Evolutionary conservation across 75 land plant genomes (phyloP).

Genomic region (Chamaecyparis obtusa): DNA sequence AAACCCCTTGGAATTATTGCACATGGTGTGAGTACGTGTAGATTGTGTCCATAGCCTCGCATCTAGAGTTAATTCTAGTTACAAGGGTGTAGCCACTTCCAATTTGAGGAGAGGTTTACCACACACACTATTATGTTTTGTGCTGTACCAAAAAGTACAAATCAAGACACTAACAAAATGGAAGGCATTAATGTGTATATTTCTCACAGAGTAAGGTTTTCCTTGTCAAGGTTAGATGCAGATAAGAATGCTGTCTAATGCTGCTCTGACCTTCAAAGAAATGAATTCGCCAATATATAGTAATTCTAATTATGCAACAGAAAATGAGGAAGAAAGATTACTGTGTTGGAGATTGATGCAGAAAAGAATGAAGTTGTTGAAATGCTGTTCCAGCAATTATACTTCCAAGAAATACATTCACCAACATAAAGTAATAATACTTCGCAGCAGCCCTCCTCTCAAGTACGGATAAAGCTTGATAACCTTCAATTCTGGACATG

Average conservation of each 20-base stretch:
- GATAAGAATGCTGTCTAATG: conserved; percentile 55
- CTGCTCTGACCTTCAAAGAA: conserved; percentile 63
- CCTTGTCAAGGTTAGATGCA: conserved; percentile 44
- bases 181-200: background rate
- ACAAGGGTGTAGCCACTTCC: too few species aligned
- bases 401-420: conserved; percentile 72
- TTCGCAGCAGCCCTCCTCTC: conserved; percentile 56
- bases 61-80: too few species aligned
- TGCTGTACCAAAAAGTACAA: too few species aligned
- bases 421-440: conserved; percentile 58
- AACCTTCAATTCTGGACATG: conserved; percentile 68
- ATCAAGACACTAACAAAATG: too few species aligned
- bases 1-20: too few species aligned
- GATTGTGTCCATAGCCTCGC: too few species aligned
- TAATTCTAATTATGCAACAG: background rate
- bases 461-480: conserved; percentile 41
- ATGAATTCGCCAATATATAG: conserved; percentile 24
- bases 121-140: too few species aligned
- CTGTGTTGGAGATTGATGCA: conserved; percentile 54
- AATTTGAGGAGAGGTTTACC: too few species aligned
- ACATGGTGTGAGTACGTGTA: too few species aligned
- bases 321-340: conserved; percentile 12
- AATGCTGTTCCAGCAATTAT: conserved; percentile 68
- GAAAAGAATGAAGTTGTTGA: conserved; percentile 50
- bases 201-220: conserved; percentile 7